A percentile compares a stretch with the other conserved stretches of the same genome.
Evolutionary conservation across 345 rosid genomes (phyloP).

Genomic region (Eucalyptus fibrosa): DNA sequence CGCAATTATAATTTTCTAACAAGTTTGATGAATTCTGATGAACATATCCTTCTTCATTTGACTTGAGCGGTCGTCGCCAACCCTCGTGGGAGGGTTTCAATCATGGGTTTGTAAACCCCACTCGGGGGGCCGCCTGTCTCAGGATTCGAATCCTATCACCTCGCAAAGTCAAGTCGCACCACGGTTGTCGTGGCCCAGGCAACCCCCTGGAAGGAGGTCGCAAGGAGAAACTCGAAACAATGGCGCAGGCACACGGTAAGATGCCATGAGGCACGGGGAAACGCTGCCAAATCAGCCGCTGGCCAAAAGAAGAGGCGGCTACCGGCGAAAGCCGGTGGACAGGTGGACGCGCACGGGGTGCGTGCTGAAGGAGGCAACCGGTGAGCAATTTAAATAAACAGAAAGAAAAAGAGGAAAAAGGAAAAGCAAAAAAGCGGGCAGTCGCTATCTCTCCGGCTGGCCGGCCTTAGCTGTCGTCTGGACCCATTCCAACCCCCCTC

Average conservation of each 20-base stretch:
- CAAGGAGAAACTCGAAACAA: not conserved
- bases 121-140: not conserved
- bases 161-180: not conserved
- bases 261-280: not conserved
- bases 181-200: not conserved
- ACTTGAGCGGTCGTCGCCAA: not conserved
- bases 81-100: not conserved
- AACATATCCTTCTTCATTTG: not conserved
- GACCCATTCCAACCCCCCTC: not conserved
- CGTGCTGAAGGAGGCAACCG: not conserved
- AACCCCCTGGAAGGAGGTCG: not conserved
- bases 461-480: not conserved
- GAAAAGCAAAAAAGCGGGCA: not conserved
- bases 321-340: not conserved
- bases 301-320: not conserved
- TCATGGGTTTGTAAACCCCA: not conserved
- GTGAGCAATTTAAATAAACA: not conserved
- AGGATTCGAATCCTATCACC: not conserved
- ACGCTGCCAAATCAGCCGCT: not conserved
- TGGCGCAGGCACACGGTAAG: not conserved
- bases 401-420: not conserved
- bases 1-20: too few relatives aligned
- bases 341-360: not conserved
- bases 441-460: not conserved
- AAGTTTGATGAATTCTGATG: too few relatives aligned